Evolutionary conservation across 2,329 filamentous ascomycete genomes (phyloP).

Genomic region (Botrytis squamosa): DNA sequence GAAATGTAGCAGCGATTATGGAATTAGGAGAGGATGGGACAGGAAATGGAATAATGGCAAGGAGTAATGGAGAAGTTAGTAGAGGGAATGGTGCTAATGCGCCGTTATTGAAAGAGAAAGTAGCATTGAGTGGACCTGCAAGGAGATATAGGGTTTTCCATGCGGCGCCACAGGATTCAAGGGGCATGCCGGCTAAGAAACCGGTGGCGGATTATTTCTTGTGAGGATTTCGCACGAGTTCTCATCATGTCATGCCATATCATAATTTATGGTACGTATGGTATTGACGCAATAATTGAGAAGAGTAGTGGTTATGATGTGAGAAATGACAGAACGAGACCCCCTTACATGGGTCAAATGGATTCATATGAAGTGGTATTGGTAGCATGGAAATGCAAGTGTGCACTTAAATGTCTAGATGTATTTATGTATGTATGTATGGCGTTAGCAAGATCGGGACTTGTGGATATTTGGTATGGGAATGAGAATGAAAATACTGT

Average conservation of each 20-base stretch:
- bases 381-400: neutral
- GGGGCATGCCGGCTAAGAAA: constrained; percentile 99
- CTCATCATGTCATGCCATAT: neutral
- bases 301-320: neutral
- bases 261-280: neutral
- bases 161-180: constrained; percentile 89
- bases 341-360: neutral
- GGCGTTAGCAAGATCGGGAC: neutral
- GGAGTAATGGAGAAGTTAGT: constrained; percentile 47
- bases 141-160: constrained; percentile 93
- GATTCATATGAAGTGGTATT: neutral
- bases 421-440: constrained; percentile 1
- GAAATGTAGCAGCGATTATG: constrained; percentile 91
- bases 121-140: constrained; percentile 69
- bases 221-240: constrained; percentile 38
- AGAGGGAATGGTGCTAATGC: constrained; percentile 53
- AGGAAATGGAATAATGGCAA: constrained; percentile 53
- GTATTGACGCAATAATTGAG: neutral
- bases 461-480: neutral
- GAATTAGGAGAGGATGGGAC: constrained; percentile 87
- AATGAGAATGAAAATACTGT: neutral
- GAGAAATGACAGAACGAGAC: neutral
- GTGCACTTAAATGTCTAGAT: neutral
- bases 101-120: constrained; percentile 48
- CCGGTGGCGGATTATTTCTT: constrained; percentile 97